These are phyloP conservation scores for Jaltomata sinuosa DNA, from an alignment of 257 asterid genomes.

Conservation along the genomic window DNA sequence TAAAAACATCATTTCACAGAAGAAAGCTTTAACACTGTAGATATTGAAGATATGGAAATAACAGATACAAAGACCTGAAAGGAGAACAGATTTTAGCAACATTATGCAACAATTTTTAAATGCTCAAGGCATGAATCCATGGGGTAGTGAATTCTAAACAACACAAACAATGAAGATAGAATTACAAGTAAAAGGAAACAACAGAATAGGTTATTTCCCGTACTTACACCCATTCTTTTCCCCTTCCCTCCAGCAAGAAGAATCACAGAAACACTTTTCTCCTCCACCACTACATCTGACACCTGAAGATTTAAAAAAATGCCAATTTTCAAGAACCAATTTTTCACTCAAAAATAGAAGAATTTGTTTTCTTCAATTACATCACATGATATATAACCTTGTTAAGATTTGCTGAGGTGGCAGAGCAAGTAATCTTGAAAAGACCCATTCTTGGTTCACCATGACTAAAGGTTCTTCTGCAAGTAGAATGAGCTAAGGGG, in stretches of 20 bases:
- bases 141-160: background rate
- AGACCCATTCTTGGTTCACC: constrained; percentile 14
- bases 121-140: background rate
- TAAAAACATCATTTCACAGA: constrained; percentile 15
- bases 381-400: constrained; percentile 1
- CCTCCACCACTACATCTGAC: constrained; percentile 49
- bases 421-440: constrained; percentile 41
- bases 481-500: background rate
- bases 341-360: background rate
- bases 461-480: constrained; percentile 19
- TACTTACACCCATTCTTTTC: constrained; percentile 91
- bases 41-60: background rate
- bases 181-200: background rate
- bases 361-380: background rate
- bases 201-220: background rate
- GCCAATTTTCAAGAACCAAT: background rate
- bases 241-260: constrained; percentile 98
- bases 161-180: background rate
- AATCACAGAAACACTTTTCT: constrained; percentile 81
- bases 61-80: background rate
- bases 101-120: background rate
- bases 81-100: background rate
- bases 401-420: constrained; percentile 23
- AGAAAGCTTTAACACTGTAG: background rate
- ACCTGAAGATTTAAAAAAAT: constrained; percentile 21